phyloP scores from a whole-genome alignment of 2,329 filamentous ascomycete genomes.

The Hymenoscyphus occultus region DNA sequence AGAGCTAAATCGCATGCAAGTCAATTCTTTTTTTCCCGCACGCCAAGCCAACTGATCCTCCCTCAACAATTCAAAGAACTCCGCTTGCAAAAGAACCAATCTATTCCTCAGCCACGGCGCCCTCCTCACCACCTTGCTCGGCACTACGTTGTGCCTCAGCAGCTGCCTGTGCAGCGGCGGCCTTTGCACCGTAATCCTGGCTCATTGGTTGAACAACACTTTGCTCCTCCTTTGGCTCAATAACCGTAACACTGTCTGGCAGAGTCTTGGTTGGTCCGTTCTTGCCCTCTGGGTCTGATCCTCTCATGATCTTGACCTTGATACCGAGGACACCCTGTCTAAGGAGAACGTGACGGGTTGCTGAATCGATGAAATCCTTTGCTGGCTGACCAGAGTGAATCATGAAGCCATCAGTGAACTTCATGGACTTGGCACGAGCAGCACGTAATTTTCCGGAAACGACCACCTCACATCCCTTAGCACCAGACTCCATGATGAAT shows the following conservation, averaged over 20 bases:
- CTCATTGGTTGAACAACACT: conserved; percentile 90
- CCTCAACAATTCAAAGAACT: conserved; percentile 23
- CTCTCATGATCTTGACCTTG: conserved; percentile 99
- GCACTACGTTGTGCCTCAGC: conserved; percentile 57
- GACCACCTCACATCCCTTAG: conserved; percentile 99
- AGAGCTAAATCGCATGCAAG: conserved; percentile 31
- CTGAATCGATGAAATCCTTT: conserved; percentile 98
- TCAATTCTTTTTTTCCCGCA: conserved; percentile 32
- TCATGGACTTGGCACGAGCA: conserved; percentile 99
- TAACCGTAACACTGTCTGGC: conserved; percentile 97
- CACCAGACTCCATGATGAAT: conserved; percentile 99
- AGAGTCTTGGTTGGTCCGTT: conserved; percentile 95
- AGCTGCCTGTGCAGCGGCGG: conserved; percentile 64
- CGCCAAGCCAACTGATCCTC: conserved; percentile 31
- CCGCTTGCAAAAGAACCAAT: conserved; percentile 20
- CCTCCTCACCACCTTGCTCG: conserved; percentile 53
- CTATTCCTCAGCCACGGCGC: conserved; percentile 43
- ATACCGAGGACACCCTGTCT: conserved; percentile 99
- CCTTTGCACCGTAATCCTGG: conserved; percentile 99
- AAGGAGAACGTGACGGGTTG: conserved; percentile 98
- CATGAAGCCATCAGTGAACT: conserved; percentile 99
- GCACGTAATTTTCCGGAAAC: conserved; percentile 98
- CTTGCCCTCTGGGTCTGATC: conserved; percentile 99
- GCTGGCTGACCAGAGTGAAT: conserved; percentile 99
- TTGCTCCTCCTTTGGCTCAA: conserved; percentile 99